Percentiles rank a stretch among this genome's conserved stretches.
phyloP scores from a whole-genome alignment of 2,329 filamentous ascomycete genomes.

The Hymenoscyphus fraxineus region DNA sequence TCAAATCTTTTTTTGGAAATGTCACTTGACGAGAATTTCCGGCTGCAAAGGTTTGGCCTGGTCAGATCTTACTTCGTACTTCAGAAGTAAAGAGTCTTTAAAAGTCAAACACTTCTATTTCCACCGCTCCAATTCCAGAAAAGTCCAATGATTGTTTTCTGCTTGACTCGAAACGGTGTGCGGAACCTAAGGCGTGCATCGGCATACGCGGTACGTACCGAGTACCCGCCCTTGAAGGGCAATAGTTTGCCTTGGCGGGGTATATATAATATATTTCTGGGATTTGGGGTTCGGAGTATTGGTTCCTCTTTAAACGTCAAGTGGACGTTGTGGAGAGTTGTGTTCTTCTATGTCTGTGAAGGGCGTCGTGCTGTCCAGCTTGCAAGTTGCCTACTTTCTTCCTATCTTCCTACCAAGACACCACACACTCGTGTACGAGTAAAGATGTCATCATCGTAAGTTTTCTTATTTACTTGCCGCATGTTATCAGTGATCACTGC shows the following conservation, averaged over 20 bases:
- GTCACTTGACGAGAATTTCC: neutral
- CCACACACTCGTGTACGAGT: no score
- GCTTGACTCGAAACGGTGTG: neutral
- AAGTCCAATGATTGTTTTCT: neutral
- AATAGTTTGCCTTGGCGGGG: neutral
- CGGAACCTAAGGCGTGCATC: neutral
- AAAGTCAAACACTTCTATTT: neutral
- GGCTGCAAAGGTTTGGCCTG: neutral
- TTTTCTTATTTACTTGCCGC: neutral
- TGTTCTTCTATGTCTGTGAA: no score
- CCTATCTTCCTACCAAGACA: no score
- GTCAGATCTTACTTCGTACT: neutral
- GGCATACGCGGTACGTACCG: neutral
- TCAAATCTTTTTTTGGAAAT: neutral
- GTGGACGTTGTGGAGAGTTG: no score
- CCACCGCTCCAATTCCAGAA: neutral
- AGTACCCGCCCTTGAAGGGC: neutral
- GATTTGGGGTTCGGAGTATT: neutral
- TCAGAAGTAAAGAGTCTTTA: neutral
- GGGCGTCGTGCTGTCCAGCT: no score
- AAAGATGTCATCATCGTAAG: neutral
- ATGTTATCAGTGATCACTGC: neutral
- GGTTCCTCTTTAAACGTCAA: no score
- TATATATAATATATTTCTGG: neutral
- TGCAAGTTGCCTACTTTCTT: no score